These are phyloP conservation scores for Globisporangium cederbergense DNA, from an alignment of 352 stramenopile genomes.

Conservation along the genomic window DNA sequence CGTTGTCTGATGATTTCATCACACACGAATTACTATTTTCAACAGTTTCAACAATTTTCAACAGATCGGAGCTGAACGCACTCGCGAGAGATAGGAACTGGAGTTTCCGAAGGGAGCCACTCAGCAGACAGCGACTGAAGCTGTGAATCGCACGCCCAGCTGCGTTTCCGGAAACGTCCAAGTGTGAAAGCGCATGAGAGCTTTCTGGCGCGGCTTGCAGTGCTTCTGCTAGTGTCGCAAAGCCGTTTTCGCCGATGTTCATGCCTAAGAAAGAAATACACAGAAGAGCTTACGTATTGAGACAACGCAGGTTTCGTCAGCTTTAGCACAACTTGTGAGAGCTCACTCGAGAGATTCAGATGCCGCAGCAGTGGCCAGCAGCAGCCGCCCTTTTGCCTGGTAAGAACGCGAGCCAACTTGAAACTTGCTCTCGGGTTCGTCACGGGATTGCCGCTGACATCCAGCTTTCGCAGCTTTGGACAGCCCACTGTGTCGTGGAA, in stretches of 20 bases:
- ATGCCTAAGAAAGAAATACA: slow-evolving; percentile 21
- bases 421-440: slow-evolving; percentile 15
- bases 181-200: slow-evolving; percentile 13
- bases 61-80: neutral
- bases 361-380: slow-evolving; percentile 20
- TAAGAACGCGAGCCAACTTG: slow-evolving; percentile 20
- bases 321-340: neutral
- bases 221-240: slow-evolving; percentile 18
- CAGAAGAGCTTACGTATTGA: neutral
- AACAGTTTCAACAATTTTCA: neutral
- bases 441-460: slow-evolving; percentile 30
- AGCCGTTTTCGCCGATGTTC: slow-evolving; percentile 24
- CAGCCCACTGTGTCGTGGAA: slow-evolving; percentile 18
- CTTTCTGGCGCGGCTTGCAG: slow-evolving; percentile 16
- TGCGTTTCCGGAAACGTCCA: slow-evolving; percentile 35
- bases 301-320: too few species aligned
- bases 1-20: slow-evolving; percentile 26
- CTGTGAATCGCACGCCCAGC: slow-evolving; percentile 24
- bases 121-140: slow-evolving; percentile 22
- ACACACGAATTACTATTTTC: neutral
- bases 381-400: neutral
- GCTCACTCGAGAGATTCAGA: slow-evolving; percentile 31
- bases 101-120: slow-evolving; percentile 19
- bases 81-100: slow-evolving; percentile 26
- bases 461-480: slow-evolving; percentile 17